These are phyloP conservation scores for Chlamydomonas reinhardtii DNA, from an alignment of 163 green algal species.

Conservation along the genomic window DNA sequence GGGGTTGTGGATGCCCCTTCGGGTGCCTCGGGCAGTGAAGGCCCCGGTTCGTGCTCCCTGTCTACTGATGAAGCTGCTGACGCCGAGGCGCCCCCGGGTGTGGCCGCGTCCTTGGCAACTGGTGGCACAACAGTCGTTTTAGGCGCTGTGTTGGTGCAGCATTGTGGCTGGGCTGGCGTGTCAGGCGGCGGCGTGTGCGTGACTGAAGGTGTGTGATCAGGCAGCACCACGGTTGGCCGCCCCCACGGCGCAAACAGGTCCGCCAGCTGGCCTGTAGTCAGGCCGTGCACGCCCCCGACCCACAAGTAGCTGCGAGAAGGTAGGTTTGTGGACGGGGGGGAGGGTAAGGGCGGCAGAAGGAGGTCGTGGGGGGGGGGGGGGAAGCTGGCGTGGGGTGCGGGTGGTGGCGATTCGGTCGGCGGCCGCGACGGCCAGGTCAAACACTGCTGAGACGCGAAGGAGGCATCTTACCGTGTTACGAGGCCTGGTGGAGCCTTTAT, in stretches of 20 bases:
- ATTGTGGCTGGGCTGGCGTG: neutral
- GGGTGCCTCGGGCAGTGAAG: too few relatives aligned
- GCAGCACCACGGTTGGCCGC: slow-evolving; percentile 6
- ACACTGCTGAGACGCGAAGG: too few relatives aligned
- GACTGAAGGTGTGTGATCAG: neutral
- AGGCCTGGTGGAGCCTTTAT: slow-evolving; percentile 21
- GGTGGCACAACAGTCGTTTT: too few relatives aligned
- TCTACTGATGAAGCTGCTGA: too few relatives aligned
- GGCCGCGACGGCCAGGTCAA: neutral
- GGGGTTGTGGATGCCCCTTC: too few relatives aligned
- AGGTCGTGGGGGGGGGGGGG: too few relatives aligned
- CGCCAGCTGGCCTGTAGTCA: slow-evolving; percentile 13
- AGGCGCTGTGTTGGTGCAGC: neutral
- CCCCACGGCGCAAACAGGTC: slow-evolving; percentile 38
- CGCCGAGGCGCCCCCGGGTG: too few relatives aligned
- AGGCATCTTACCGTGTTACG: slow-evolving; percentile 25
- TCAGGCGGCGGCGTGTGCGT: too few relatives aligned
- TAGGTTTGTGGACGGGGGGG: neutral
- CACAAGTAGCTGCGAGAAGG: slow-evolving; percentile 20
- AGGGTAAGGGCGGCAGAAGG: neutral
- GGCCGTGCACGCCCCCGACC: slow-evolving; percentile 42
- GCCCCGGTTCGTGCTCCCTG: too few relatives aligned
- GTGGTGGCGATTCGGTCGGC: neutral
- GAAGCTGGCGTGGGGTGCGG: neutral
- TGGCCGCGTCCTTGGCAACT: too few relatives aligned